A percentile compares a stretch with the other conserved stretches of the same genome.
phyloP scores from a whole-genome alignment of 768 basidiomycete species.

The Pleurotus sapidus region DNA sequence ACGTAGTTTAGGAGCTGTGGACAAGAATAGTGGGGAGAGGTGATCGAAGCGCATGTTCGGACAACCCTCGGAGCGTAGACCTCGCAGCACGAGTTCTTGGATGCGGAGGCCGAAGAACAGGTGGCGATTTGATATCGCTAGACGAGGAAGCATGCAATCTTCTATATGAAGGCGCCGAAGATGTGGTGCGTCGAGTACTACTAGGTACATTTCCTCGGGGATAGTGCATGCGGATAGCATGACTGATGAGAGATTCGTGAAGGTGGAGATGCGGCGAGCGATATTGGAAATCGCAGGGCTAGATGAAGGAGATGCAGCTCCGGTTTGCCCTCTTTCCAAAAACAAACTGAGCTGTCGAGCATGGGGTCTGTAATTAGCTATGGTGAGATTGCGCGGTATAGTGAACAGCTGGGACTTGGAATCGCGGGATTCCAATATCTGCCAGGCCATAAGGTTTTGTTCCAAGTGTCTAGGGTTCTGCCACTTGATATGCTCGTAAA shows the following conservation, averaged over 20 bases:
- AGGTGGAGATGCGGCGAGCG: background rate
- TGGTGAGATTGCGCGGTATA: background rate
- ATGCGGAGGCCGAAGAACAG: background rate
- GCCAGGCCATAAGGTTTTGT: slow-evolving; percentile 1
- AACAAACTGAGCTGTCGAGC: too few species aligned
- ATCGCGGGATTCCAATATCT: background rate
- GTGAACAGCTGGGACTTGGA: background rate
- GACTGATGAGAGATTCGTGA: background rate
- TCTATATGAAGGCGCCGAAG: slow-evolving; percentile 2
- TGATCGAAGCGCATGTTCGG: background rate
- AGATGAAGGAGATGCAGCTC: background rate
- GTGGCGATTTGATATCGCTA: background rate
- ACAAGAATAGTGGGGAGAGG: background rate
- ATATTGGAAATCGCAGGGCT: background rate
- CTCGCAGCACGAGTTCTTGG: background rate
- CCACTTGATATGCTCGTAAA: slow-evolving; percentile 6
- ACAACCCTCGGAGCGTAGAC: background rate
- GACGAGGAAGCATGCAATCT: background rate
- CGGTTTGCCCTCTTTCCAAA: too few species aligned
- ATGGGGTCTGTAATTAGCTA: background rate
- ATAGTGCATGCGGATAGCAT: background rate
- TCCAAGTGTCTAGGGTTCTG: background rate
- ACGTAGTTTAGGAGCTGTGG: background rate
- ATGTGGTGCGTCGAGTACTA: background rate
- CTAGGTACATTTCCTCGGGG: background rate